Evolutionary conservation across 1,284 basidiomycete genomes (phyloP).

Genomic region (Ustilago nuda): DNA sequence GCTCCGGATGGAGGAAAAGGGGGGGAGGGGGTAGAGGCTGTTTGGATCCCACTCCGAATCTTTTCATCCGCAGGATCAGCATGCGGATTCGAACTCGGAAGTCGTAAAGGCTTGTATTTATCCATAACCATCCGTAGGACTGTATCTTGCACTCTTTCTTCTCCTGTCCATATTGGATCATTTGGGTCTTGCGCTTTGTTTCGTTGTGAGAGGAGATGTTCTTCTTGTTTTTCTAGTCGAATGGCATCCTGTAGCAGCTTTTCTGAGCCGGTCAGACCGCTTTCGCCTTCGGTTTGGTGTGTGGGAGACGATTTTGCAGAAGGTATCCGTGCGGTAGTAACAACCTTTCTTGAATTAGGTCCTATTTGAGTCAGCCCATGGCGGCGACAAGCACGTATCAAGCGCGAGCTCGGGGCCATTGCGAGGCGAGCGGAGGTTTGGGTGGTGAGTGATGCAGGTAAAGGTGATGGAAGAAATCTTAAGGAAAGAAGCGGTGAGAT

Average conservation of each 20-base stretch:
- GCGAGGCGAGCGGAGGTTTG: no score
- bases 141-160: constrained; percentile 59
- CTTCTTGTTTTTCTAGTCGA: constrained; percentile 27
- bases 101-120: constrained; percentile 63
- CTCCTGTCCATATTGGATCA: constrained; percentile 60
- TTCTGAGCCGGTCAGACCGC: constrained; percentile 26
- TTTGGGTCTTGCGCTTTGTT: constrained; percentile 21
- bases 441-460: no score
- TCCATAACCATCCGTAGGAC: constrained; percentile 66
- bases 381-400: no score
- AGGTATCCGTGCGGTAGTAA: neutral
- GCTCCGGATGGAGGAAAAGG: no score
- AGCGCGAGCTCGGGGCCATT: no score
- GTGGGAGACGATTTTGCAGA: neutral
- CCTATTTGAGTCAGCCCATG: no score
- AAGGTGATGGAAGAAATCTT: no score
- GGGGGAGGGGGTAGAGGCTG: constrained; percentile 17
- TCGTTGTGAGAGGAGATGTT: neutral
- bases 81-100: neutral
- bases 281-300: neutral
- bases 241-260: constrained; percentile 32
- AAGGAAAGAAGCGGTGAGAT: no score
- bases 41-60: constrained; percentile 40
- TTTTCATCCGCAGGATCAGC: constrained; percentile 49
- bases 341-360: no score